phyloP scores from a whole-genome alignment of 306 rosid species.

The Cucumis cinereus region DNA sequence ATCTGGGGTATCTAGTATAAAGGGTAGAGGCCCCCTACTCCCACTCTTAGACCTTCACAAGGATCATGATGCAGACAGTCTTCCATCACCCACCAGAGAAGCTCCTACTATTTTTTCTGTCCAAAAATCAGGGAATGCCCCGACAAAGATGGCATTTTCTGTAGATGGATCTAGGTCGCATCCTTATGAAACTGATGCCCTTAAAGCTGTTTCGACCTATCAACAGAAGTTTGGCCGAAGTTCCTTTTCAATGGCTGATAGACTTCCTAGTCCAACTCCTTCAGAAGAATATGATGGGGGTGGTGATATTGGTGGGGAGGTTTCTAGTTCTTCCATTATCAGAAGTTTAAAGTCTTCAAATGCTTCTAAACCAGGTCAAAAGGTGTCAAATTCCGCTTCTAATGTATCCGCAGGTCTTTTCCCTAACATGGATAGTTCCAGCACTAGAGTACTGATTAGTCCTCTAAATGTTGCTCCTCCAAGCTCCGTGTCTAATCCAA shows the following conservation, averaged over 20 bases:
- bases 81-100: slow-evolving; percentile 92
- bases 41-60: slow-evolving; percentile 91
- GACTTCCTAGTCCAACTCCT: slow-evolving; percentile 98
- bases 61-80: slow-evolving; percentile 90
- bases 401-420: slow-evolving; percentile 11
- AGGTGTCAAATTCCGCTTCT: slow-evolving; percentile 7
- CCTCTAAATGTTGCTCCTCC: slow-evolving; percentile 27
- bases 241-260: slow-evolving; percentile 48
- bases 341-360: slow-evolving; percentile 20
- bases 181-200: slow-evolving; percentile 75
- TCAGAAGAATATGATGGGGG: slow-evolving; percentile 54
- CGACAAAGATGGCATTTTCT: slow-evolving; percentile 22
- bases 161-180: slow-evolving; percentile 36
- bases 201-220: slow-evolving; percentile 78
- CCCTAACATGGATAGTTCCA: slow-evolving; percentile 21
- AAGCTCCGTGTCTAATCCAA: slow-evolving; percentile 24
- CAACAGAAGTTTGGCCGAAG: slow-evolving; percentile 86
- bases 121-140: slow-evolving; percentile 24
- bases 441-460: slow-evolving; percentile 23
- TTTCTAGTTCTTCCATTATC: slow-evolving; percentile 42
- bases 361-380: slow-evolving; percentile 26
- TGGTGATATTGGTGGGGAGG: slow-evolving; percentile 53
- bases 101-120: slow-evolving; percentile 38
- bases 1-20: slow-evolving; percentile 38
- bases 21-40: slow-evolving; percentile 51